Conservation (phyloP, 163 green algal species). For the Chlamydomonas reinhardtii region DNA sequence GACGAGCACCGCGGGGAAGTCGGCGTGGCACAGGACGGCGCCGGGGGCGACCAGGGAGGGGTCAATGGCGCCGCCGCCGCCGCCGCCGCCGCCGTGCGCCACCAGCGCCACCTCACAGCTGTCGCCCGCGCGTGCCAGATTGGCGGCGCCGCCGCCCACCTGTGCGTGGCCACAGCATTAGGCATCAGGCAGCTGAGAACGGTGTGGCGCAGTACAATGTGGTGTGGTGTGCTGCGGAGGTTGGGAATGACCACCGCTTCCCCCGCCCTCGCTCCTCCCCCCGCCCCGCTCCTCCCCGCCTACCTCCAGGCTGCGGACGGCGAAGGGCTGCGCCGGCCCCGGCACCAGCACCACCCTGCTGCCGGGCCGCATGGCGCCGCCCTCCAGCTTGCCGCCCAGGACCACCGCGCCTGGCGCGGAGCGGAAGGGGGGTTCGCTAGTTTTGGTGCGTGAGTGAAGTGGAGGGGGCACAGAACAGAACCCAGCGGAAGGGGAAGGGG, state of each 20-base stretch:
- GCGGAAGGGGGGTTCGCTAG: too few relatives aligned
- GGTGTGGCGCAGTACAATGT: neutral
- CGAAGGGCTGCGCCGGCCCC: slow-evolving; percentile 53
- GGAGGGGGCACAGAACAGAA: too few relatives aligned
- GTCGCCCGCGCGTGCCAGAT: slow-evolving; percentile 83
- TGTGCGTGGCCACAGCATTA: neutral
- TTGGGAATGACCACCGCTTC: neutral
- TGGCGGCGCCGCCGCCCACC: slow-evolving; percentile 43
- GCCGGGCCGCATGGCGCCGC: slow-evolving; percentile 74
- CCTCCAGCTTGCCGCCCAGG: slow-evolving; percentile 87
- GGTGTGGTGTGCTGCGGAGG: too few relatives aligned
- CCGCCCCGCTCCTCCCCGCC: slow-evolving; percentile 42
- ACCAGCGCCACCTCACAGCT: slow-evolving; percentile 81
- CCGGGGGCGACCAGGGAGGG: slow-evolving; percentile 59
- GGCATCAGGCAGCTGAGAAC: too few relatives aligned
- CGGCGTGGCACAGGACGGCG: slow-evolving; percentile 88
- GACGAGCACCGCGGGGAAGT: slow-evolving; percentile 82
- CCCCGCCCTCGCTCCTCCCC: neutral
- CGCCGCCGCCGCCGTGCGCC: neutral
- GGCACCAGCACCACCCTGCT: slow-evolving; percentile 84
- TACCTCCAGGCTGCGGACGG: slow-evolving; percentile 83
- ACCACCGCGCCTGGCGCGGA: slow-evolving; percentile 41
- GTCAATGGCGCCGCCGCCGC: slow-evolving; percentile 32
- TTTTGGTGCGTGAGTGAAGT: too few relatives aligned
- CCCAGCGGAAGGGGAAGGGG: too few relatives aligned